A percentile compares a stretch with the other conserved stretches of the same genome.
phyloP scores from a whole-genome alignment of 1,139 yeast genomes.

The Yamadazyma taylorii region DNA sequence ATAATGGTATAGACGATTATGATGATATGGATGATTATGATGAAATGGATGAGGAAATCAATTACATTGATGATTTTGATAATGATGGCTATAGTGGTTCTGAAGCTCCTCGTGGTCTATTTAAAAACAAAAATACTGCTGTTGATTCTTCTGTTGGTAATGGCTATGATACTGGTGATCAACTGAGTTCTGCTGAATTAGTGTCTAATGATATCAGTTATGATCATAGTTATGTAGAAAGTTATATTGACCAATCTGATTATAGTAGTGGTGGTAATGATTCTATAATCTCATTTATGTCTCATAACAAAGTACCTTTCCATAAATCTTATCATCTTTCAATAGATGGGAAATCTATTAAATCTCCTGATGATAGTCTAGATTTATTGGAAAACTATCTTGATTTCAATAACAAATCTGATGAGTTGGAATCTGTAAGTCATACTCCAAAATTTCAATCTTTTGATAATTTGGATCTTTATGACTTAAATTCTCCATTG shows the following conservation, averaged over 20 bases:
- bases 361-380: conserved; percentile 19
- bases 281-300: conserved; percentile 3
- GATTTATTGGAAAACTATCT: conserved; percentile 39
- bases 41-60: conserved; percentile 44
- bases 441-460: conserved; percentile 13
- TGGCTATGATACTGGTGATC: background rate
- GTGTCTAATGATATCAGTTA: background rate
- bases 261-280: background rate
- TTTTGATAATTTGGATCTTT: conserved; percentile 22
- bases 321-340: conserved; percentile 33
- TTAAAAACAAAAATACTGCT: too few species aligned
- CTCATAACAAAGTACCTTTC: conserved; percentile 18
- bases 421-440: conserved; percentile 1
- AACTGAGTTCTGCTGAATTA: background rate
- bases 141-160: background rate
- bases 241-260: background rate
- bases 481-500: conserved; percentile 35
- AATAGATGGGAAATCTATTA: conserved; percentile 23
- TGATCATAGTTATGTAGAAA: conserved; percentile 1
- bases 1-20: conserved; percentile 51
- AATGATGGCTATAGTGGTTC: too few species aligned
- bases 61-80: conserved; percentile 50
- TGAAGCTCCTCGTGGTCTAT: too few species aligned
- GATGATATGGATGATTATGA: conserved; percentile 35
- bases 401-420: conserved; percentile 17